phyloP scores from a whole-genome alignment of 2,329 filamentous ascomycete species.

The Diaporthe vaccinii region DNA sequence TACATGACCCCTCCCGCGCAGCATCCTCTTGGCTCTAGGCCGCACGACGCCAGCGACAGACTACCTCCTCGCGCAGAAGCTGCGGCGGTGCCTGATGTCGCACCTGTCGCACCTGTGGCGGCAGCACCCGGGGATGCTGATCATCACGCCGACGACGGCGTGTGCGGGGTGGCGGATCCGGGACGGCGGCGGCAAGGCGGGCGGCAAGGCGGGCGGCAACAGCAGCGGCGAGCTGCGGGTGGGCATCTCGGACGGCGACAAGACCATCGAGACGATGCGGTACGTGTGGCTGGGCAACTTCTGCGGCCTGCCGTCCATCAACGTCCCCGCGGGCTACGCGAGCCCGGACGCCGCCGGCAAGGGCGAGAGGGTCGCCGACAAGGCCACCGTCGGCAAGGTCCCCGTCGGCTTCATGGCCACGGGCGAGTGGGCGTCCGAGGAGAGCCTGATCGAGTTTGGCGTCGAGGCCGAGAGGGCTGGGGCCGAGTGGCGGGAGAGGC shows the following conservation, averaged over 20 bases:
- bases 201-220: conserved; percentile 13
- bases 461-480: conserved; percentile 60
- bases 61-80: conserved; percentile 77
- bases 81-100: conserved; percentile 77
- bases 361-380: conserved; percentile 50
- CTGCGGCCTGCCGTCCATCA: conserved; percentile 62
- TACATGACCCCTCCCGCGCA: conserved; percentile 57
- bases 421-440: conserved; percentile 68
- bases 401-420: conserved; percentile 69
- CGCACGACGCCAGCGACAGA: conserved; percentile 74
- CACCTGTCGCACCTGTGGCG: conserved; percentile 78
- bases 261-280: conserved; percentile 61
- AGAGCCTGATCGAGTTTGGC: conserved; percentile 62
- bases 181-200: conserved; percentile 20
- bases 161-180: conserved; percentile 62
- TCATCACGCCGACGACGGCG: conserved; percentile 77
- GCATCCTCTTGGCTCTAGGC: conserved; percentile 75
- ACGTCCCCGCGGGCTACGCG: conserved; percentile 60
- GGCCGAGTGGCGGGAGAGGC: conserved; percentile 49
- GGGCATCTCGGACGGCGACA: conserved; percentile 62
- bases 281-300: conserved; percentile 67
- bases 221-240: conserved; percentile 52
- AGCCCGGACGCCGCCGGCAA: conserved; percentile 51
- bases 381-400: conserved; percentile 55
- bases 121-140: conserved; percentile 75